A percentile compares a stretch with the other conserved stretches of the same genome.
Evolutionary conservation across 2,329 filamentous ascomycete species (phyloP).

Genomic region (Exophiala sp.): DNA sequence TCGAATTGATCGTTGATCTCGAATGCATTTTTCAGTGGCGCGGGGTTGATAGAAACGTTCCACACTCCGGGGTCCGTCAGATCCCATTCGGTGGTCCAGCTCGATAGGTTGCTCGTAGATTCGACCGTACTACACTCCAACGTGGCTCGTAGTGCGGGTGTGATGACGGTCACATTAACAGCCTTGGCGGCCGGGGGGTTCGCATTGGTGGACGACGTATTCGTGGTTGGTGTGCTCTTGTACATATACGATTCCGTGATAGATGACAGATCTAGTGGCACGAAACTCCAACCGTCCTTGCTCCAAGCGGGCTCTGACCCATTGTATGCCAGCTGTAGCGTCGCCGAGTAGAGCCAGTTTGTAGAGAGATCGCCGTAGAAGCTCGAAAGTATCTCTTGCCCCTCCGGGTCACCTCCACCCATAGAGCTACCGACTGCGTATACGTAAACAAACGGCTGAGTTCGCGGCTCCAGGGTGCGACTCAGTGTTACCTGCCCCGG

Average conservation of each 20-base stretch:
- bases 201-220: neutral
- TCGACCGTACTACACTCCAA: constrained; percentile 5
- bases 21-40: neutral
- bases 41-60: constrained; percentile 8
- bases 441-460: constrained; percentile 5
- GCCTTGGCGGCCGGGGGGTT: neutral
- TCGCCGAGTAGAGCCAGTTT: constrained; percentile 28
- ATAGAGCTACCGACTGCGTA: neutral
- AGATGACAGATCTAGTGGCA: constrained; percentile 19
- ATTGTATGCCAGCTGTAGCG: constrained; percentile 25
- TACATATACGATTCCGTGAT: neutral
- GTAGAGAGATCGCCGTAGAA: constrained; percentile 22
- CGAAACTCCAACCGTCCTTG: constrained; percentile 29
- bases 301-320: constrained; percentile 27
- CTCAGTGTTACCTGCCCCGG: neutral
- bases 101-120: constrained; percentile 4
- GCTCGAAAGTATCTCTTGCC: neutral
- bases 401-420: neutral
- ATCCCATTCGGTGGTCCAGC: constrained; percentile 9
- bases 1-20: constrained; percentile 5
- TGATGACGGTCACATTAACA: constrained; percentile 13
- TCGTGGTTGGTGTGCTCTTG: neutral
- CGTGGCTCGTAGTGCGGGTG: constrained; percentile 8
- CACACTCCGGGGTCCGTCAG: constrained; percentile 6
- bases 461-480: constrained; percentile 5